Base-by-base conservation (phyloP, 208 protist genomes). In the Trypanosomatidae sp. region DNA sequence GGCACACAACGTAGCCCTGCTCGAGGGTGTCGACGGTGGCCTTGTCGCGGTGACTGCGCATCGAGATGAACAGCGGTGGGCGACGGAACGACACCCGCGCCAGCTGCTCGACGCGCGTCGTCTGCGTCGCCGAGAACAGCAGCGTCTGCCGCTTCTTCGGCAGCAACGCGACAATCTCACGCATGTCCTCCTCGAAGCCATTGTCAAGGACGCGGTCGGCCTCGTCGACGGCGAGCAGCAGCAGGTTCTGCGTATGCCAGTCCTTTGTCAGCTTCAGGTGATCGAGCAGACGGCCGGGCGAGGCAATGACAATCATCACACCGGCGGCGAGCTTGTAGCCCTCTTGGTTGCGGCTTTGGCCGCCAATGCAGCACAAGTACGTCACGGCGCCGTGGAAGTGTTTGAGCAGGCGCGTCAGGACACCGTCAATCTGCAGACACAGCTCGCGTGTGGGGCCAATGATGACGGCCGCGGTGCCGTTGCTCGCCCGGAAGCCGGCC, bases 81-180 rank as follows among this genome's bases (percentile, higher is more conserved):
- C 80, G 81, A 52, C 94, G 85, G 35, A 98, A 93, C 1, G 96
- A 97, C 8, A 99, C 78, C 24, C 94, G 80, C 6, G 93, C 79
- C 25, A 98, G 70, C 81, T 97, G 94, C 66, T 97, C 72, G 24
- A 98, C 91, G n/a, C 97, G 97, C 19, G 96, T 90, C 24, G 97
- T 99, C 69, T 99, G 97, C 23, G 98, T 99, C 6, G 98, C 98
- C 0, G 92, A 98, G 61, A 99, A 99, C 11, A 99, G 68, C 49
- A 99, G 89, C 1, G 97, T 99, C 62, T 99, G 97, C 6, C 97
- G 88, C 22, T 70, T 70, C 41, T 68, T 76, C 6, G 98, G 98
- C 10, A 99, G 76, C n/a, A 98, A 48, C 35, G 93, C 88, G 24
- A 99, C 76, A 75, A 99, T 99, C 54, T 98, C 92, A 23, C 86